Evolutionary conservation across 257 asterid species (phyloP).

Genomic region (Jaltomata sinuosa): DNA sequence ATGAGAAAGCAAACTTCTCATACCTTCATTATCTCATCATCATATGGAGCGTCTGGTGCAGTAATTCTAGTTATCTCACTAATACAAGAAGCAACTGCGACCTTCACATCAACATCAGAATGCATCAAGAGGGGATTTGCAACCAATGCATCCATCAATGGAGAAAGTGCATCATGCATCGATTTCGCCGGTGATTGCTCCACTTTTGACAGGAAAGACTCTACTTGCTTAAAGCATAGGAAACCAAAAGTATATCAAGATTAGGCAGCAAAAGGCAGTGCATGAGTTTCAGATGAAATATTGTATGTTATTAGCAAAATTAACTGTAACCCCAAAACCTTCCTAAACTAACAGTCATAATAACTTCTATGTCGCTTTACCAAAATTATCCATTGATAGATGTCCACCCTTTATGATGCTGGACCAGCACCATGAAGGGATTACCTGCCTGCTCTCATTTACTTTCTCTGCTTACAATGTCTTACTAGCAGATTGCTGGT

Average conservation of each 20-base stretch:
- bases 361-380: not conserved
- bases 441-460: not conserved
- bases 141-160: slow-evolving; percentile 55
- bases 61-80: slow-evolving; percentile 97
- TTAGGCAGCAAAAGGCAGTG: not conserved
- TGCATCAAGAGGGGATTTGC: slow-evolving; percentile 57
- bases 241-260: not conserved
- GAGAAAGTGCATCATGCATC: slow-evolving; percentile 61
- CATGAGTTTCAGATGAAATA: not conserved
- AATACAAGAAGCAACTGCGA: slow-evolving; percentile 87
- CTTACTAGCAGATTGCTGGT: not conserved
- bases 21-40: slow-evolving; percentile 95
- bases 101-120: slow-evolving; percentile 73
- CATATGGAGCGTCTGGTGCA: slow-evolving; percentile 97
- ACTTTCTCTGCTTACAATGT: not conserved
- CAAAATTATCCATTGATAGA: not conserved
- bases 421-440: not conserved
- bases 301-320: not conserved
- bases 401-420: not conserved
- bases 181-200: slow-evolving; percentile 91
- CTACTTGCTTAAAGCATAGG: slow-evolving; percentile 38
- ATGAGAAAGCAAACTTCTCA: not conserved
- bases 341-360: not conserved
- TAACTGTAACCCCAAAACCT: not conserved
- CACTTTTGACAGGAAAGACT: slow-evolving; percentile 58